Evolutionary conservation across 1,284 basidiomycete genomes (phyloP), one percentile per base, ranked within the genome.

Genomic region (Microbotryomycetes sp.): DNA sequence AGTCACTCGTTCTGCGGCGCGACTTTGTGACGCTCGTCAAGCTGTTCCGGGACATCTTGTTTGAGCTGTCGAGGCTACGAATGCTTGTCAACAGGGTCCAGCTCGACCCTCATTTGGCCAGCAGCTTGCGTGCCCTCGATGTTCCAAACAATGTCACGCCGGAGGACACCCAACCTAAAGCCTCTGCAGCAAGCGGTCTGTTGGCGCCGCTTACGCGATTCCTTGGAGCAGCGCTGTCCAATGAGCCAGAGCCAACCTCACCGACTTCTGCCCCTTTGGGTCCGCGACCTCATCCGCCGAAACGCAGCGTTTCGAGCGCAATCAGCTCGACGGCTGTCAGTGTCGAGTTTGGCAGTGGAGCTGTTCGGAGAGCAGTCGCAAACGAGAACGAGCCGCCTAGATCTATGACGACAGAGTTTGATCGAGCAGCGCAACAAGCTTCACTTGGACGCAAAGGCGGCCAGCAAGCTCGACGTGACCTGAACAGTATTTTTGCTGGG

Each of bases 261-360:
- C 41, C 60, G 2, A 21, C 29, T 15, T 27, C 52, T 4, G 9
- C 29, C n/a, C 41, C 59, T 13, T 41, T 50, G n/a, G 45, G 46
- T n/a, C 16, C 53, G 3, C 29, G 54, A 11, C 79, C 80, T n/a
- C 70, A 80, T 0, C 82, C 81, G 15, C 82, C 87, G 0, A 96
- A 94, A 74, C 80, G 86, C 23, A 82, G 83, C 1, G 85, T 91
- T 1, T 89, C 88, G 18, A 81, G 90, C 24, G 85, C 86, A 5
- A 89, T 92, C 3, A 89, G 87, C 21, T 81, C 88, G 1, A 91
- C 88, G 31, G 91, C 89, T 0, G 90, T 96, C 68, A 92, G 90
- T 62, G 91, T 97, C 57, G 91, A 94, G 77, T 94, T 94, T 76
- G 88, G 85, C 5, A 86, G 82, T 2, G 88, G 86, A 18, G 74